A percentile compares a stretch with the other conserved stretches of the same genome.
Evolutionary conservation across 768 basidiomycete genomes (phyloP).

Genomic region (Cystobasidium onofrii): DNA sequence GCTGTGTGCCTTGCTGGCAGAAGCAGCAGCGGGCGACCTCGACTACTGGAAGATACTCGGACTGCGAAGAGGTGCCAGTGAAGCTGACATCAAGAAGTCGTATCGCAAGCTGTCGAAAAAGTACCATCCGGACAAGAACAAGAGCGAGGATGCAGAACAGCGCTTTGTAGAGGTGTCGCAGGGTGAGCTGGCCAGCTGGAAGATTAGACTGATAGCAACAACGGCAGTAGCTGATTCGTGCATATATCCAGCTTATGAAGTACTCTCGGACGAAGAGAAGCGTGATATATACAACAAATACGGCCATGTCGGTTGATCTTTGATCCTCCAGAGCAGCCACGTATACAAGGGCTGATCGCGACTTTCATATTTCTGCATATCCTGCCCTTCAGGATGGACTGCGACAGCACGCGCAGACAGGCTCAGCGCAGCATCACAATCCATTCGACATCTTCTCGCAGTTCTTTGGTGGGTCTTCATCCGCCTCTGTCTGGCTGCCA

Average conservation of each 20-base stretch:
- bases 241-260: slow-evolving; percentile 64
- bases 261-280: slow-evolving; percentile 86
- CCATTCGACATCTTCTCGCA: slow-evolving; percentile 90
- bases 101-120: slow-evolving; percentile 71
- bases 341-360: not conserved
- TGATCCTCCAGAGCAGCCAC: not conserved
- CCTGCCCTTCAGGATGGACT: slow-evolving; percentile 57
- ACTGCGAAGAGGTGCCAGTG: slow-evolving; percentile 43
- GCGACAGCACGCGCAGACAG: slow-evolving; percentile 64
- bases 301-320: slow-evolving; percentile 58
- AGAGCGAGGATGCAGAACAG: slow-evolving; percentile 64
- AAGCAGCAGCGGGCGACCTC: slow-evolving; percentile 8
- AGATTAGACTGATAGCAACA: not conserved
- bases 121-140: slow-evolving; percentile 94
- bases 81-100: slow-evolving; percentile 69
- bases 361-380: slow-evolving; percentile 44
- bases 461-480: slow-evolving; percentile 63
- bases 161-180: slow-evolving; percentile 85
- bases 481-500: not conserved
- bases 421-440: slow-evolving; percentile 61
- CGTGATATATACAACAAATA: slow-evolving; percentile 85
- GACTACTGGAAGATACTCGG: slow-evolving; percentile 48
- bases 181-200: slow-evolving; percentile 52
- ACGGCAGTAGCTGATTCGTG: not conserved
- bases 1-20: not conserved